Evolutionary conservation across 371 early-diverging fungal species (phyloP).

Genomic region (Parasitella parasitica): DNA sequence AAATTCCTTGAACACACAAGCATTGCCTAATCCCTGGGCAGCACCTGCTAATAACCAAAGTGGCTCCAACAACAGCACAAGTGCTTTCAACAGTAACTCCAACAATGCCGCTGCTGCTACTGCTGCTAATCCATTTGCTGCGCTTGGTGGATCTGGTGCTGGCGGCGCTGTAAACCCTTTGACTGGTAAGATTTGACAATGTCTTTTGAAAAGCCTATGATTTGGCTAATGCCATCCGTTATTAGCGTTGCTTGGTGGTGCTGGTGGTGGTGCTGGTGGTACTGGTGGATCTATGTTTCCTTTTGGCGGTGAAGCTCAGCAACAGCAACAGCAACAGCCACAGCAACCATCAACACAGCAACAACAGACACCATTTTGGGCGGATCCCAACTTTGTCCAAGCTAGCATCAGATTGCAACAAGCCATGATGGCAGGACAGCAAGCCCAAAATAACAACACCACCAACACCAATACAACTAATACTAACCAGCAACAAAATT

Average conservation of each 20-base stretch:
- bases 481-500: slow-evolving; percentile 13
- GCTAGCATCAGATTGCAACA: slow-evolving; percentile 43
- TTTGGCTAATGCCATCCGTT: background rate
- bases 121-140: slow-evolving; percentile 10
- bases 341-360: slow-evolving; percentile 9
- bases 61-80: background rate
- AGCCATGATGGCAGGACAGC: slow-evolving; percentile 24
- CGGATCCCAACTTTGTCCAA: slow-evolving; percentile 49
- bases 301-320: slow-evolving; percentile 34
- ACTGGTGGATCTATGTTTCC: slow-evolving; percentile 22
- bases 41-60: slow-evolving; percentile 18
- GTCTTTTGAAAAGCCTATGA: background rate
- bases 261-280: slow-evolving; percentile 13
- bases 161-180: slow-evolving; percentile 38
- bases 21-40: slow-evolving; percentile 90
- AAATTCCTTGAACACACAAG: slow-evolving; percentile 68
- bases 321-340: slow-evolving; percentile 36
- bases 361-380: slow-evolving; percentile 38
- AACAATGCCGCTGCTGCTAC: slow-evolving; percentile 8
- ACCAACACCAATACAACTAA: background rate
- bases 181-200: slow-evolving; percentile 34
- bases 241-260: slow-evolving; percentile 20
- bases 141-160: slow-evolving; percentile 2
- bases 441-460: background rate
- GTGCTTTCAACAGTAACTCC: background rate